Base-by-base conservation (phyloP, 2,329 filamentous ascomycete genomes). In the Cadophora gregata region DNA sequence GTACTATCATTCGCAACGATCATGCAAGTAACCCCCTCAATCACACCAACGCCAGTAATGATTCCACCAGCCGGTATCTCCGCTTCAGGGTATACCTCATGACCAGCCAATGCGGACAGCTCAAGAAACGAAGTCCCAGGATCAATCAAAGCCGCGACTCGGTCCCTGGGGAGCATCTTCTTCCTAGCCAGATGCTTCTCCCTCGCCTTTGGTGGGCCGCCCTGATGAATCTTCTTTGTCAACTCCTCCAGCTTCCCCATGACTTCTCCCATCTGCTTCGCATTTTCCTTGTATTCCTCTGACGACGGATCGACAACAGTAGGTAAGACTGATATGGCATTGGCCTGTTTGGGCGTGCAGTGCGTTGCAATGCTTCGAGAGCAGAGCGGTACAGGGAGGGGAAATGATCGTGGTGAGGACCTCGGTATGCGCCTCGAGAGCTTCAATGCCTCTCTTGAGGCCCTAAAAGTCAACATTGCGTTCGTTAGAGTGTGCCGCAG, bases 1-100 rank as follows among this genome's bases (percentile, higher is more conserved):
- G 95, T 97, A 81, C 93, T 96, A 78, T 97, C 95, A 78, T 98
- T 97, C 66, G 93, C 94, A 59, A 97, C 92, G 73, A 98, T 92
- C 81, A 97, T 90, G 79, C 95, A 98, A 48, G 89, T 90, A 29
- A 97, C 93, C 16, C 95, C 95, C 77, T 96, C 91, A 29, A 99
- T 92, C 1, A 91, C 90, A 3, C 95, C 95, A 62, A 98, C 88
- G 0, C 95, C 96, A 0, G 96, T 96, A 67, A 99, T 93, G 72
- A 99, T 96, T 7, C 93, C 95, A 29, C 91, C 96, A 0, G 93
- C 90, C 0, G 95, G 93, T 1, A 97, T 91, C 19, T 97, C 92
- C 66, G 95, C 93, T 65, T 91, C 93, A 0, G 89, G 87, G 76
- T 98, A 98, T 61, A 97, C 83, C 66, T 92, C 89, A 76, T 97